Conservation (phyloP, 2,329 filamentous ascomycete genomes). For the Colletotrichum godetiae region DNA sequence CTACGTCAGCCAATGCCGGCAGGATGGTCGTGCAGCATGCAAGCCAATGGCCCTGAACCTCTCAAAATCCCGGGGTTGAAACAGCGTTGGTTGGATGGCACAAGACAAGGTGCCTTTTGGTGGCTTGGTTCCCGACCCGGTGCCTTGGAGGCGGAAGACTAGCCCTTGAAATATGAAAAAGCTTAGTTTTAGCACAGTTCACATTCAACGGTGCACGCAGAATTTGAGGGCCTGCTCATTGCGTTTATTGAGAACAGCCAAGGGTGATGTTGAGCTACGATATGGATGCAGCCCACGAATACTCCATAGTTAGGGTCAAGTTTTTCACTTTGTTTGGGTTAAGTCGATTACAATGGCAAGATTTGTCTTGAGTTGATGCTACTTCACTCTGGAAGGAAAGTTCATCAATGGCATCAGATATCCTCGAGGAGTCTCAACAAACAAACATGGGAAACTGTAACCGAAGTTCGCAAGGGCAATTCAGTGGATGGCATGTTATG, state of each 20-base stretch:
- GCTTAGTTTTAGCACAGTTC: not conserved
- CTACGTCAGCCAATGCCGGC: not conserved
- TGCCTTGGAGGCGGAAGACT: not conserved
- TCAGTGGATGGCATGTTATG: not conserved
- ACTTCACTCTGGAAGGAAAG: too few relatives aligned
- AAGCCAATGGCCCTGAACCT: not conserved
- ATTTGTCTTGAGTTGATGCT: too few relatives aligned
- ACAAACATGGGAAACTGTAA: not conserved
- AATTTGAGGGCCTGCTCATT: not conserved
- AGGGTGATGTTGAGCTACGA: too few relatives aligned
- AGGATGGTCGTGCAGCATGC: not conserved
- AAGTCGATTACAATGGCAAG: too few relatives aligned
- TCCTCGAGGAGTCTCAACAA: not conserved
- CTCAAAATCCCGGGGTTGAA: not conserved
- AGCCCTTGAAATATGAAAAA: not conserved
- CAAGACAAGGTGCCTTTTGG: not conserved
- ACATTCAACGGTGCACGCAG: not conserved
- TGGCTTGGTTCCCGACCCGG: not conserved
- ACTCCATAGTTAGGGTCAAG: too few relatives aligned
- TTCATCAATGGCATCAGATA: not conserved
- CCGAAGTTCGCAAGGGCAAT: not conserved
- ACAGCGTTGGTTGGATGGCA: not conserved
- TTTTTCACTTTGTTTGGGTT: too few relatives aligned
- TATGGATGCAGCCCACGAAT: too few relatives aligned
- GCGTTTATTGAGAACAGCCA: not conserved